A percentile compares a stretch with the other conserved stretches of the same genome.
phyloP scores from a whole-genome alignment of 78 protist species.

The Cyanophora paradoxa region DNA sequence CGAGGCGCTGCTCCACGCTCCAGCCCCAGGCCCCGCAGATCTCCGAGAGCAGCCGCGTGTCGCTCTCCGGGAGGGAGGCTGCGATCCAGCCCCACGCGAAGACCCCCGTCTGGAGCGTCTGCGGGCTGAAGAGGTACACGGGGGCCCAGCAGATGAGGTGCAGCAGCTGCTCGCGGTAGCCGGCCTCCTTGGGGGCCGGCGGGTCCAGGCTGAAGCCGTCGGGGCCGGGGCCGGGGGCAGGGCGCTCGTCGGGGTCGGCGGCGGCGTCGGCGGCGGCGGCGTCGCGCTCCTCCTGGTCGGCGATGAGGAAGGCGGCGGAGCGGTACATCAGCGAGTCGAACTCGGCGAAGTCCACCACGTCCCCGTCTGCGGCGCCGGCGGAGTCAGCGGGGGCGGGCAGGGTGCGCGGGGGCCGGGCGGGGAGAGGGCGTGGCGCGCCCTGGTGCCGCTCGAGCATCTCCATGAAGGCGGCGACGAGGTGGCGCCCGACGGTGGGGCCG shows the following conservation, averaged over 20 bases:
- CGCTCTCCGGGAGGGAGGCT: constrained; percentile 43
- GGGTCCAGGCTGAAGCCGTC: too few relatives aligned
- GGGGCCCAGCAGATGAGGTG: constrained; percentile 52
- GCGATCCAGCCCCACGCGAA: constrained; percentile 60
- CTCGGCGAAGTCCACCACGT: constrained; percentile 7
- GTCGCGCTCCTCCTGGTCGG: too few relatives aligned
- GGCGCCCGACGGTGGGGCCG: too few relatives aligned
- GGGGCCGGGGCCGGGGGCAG: too few relatives aligned
- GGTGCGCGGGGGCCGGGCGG: too few relatives aligned
- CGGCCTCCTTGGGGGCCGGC: too few relatives aligned
- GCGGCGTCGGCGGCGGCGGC: too few relatives aligned
- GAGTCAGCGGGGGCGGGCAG: constrained; percentile 36
- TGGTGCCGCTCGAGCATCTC: neutral
- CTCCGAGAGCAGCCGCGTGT: constrained; percentile 34
- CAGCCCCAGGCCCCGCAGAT: constrained; percentile 54
- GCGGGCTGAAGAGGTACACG: constrained; percentile 30
- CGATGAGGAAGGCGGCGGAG: neutral
- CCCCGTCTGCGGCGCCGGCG: neutral
- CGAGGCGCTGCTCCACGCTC: constrained; percentile 56
- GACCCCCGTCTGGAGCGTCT: constrained; percentile 38
- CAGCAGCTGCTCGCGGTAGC: constrained; percentile 28
- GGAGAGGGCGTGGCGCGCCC: constrained; percentile 22
- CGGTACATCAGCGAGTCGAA: constrained; percentile 35
- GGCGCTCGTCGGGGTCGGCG: too few relatives aligned
- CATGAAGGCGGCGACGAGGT: neutral